Conservation (phyloP, 345 rosid genomes). For the Ceriops tagal region DNA sequence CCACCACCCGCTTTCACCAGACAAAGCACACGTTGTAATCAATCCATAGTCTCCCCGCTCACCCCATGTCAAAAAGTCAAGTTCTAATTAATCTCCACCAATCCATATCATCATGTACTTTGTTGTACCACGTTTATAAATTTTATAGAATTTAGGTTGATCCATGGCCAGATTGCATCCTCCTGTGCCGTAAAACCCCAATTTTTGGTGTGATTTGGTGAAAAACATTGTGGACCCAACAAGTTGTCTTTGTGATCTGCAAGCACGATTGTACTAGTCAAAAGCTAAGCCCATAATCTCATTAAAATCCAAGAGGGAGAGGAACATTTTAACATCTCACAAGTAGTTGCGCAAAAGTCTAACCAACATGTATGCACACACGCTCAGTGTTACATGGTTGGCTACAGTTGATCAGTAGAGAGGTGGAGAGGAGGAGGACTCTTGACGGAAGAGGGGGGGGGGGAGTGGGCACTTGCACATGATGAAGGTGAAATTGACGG, state of each 20-base stretch:
- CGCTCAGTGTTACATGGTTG: no score
- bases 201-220: background rate
- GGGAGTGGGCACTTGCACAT: slow-evolving; percentile 16
- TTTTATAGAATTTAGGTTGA: background rate
- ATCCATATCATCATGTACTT: background rate
- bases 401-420: no score
- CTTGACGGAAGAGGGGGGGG: background rate
- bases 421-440: background rate
- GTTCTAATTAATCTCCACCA: no score
- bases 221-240: slow-evolving; percentile 7
- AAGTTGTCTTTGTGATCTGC: slow-evolving; percentile 19
- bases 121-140: no score
- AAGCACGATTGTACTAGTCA: slow-evolving; percentile 5
- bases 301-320: slow-evolving; percentile 2
- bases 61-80: background rate
- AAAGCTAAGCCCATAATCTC: slow-evolving; percentile 17
- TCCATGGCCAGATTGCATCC: background rate
- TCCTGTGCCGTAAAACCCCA: background rate
- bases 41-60: background rate
- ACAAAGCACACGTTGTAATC: background rate
- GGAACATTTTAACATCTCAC: background rate
- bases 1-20: slow-evolving; percentile 15
- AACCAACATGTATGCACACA: no score
- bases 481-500: slow-evolving; percentile 25
- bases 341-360: background rate